phyloP scores from a whole-genome alignment of 1,284 basidiomycete species.

The Ustilago loliicola region DNA sequence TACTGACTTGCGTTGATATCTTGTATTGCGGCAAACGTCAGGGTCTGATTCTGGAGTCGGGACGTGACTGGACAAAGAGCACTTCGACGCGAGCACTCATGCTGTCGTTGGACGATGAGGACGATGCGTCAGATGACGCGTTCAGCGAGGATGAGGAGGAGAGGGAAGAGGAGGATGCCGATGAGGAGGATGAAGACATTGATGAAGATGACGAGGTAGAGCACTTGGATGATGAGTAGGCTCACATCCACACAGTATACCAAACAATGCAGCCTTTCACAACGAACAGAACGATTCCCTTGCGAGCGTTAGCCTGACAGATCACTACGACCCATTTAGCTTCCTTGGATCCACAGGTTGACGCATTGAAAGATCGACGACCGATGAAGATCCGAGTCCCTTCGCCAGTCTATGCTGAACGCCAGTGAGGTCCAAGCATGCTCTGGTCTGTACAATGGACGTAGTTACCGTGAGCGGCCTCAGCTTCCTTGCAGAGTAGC shows the following conservation, averaged over 20 bases:
- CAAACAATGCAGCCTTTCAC: background rate
- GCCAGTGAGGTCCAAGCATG: no score
- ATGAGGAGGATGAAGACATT: slow-evolving; percentile 34
- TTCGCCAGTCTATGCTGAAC: no score
- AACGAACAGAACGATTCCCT: background rate
- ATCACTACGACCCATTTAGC: no score
- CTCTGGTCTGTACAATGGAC: no score
- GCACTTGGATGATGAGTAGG: slow-evolving; percentile 19
- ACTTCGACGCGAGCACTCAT: slow-evolving; percentile 34
- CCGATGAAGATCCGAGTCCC: no score
- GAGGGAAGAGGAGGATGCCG: slow-evolving; percentile 4
- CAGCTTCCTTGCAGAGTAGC: no score
- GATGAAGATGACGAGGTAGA: slow-evolving; percentile 28
- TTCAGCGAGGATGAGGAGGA: slow-evolving; percentile 48
- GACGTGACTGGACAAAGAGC: slow-evolving; percentile 48
- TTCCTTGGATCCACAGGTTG: no score
- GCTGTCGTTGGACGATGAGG: slow-evolving; percentile 53
- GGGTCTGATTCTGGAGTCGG: slow-evolving; percentile 53
- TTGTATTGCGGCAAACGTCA: slow-evolving; percentile 1
- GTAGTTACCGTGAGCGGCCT: no score
- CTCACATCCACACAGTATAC: background rate
- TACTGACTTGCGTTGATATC: background rate
- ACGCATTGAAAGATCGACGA: no score
- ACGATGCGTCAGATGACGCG: slow-evolving; percentile 51
- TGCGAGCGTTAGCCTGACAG: no score